Percentiles rank a stretch among this genome's conserved stretches.
phyloP scores from a whole-genome alignment of 805 yeast genomes.

The Pichia rugopelliculosa region DNA sequence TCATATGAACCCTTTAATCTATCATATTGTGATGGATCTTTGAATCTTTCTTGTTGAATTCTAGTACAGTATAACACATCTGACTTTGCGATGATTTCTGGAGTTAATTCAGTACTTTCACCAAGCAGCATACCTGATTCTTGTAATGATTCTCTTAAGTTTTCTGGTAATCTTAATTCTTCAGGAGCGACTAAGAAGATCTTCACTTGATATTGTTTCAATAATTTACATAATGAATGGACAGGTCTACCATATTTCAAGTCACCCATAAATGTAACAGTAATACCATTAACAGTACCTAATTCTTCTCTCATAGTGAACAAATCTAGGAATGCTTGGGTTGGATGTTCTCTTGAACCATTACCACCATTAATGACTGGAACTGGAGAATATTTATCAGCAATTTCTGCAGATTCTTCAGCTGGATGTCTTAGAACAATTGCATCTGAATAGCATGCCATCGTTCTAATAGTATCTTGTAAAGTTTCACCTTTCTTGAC shows the following conservation, averaged over 20 bases:
- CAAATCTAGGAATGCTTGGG: constrained; percentile 95
- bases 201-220: constrained; percentile 88
- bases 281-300: constrained; percentile 96
- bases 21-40: constrained; percentile 66
- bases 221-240: constrained; percentile 86
- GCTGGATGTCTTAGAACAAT: constrained; percentile 95
- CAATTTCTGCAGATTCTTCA: constrained; percentile 85
- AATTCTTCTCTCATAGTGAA: constrained; percentile 98
- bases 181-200: constrained; percentile 87
- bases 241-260: constrained; percentile 98
- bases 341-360: constrained; percentile 97
- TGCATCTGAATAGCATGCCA: constrained; percentile 95
- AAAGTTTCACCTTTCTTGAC: constrained; percentile 97
- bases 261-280: constrained; percentile 98
- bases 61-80: constrained; percentile 97
- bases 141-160: constrained; percentile 57
- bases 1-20: constrained; percentile 85
- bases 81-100: constrained; percentile 78
- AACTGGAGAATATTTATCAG: constrained; percentile 93
- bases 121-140: constrained; percentile 60
- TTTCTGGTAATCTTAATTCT: constrained; percentile 77
- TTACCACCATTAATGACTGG: constrained; percentile 98
- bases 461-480: constrained; percentile 91
- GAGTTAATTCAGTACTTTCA: constrained; percentile 73
- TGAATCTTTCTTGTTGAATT: constrained; percentile 95